Evolutionary conservation across 495 filamentous ascomycete genomes (phyloP), one percentile per base, ranked within the genome.

Genomic region (Apodospora peruviana): DNA sequence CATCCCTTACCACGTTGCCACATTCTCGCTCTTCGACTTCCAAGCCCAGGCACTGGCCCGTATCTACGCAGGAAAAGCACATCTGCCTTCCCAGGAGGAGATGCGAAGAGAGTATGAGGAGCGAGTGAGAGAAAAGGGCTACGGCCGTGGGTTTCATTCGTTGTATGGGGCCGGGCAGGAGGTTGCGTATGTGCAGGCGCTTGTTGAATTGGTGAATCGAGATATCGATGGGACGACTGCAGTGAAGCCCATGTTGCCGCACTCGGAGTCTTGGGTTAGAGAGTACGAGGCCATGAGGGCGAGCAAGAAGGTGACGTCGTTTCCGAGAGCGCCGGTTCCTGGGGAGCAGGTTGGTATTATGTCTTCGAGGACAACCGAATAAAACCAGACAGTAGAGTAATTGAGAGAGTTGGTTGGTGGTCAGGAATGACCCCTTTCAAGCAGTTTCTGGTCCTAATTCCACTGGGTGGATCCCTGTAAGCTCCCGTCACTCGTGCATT

Each of bases 11-110:
- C 74, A 81, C 39, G 77, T 76, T 0, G 79, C 79, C 0, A 81
- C 81, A 0, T 86, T 85, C 48, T 77, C 81, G 0, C 65, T 84
- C 7, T 84, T 83, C 43, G 83, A 86, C 51, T 82, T 81, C 55
- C 83, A 86, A 49, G 80, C 80, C 2, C 80, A 82, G 43, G 77
- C 72, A 1, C 66, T 78, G 1, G 70, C 81, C 8, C 74, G 76
- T 5, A 75, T 83, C 0, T 72, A 85, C 32, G 64, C 78, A 3
- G 78, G 76, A 0, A 62, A 69, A 29, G 76, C 72, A 0, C 45
- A 55, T 9, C 59, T 87, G 2, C 84, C 83, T 0, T 25, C 62
- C 0, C 27, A 60, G 23, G 60, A 62, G 4, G 62, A 56, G 1
- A 80, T 86, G 76, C 65, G 71, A 42, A 44, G 46, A 2, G 77